phyloP scores from a whole-genome alignment of 2,329 filamentous ascomycete species.

The Diplodia sapinea region DNA sequence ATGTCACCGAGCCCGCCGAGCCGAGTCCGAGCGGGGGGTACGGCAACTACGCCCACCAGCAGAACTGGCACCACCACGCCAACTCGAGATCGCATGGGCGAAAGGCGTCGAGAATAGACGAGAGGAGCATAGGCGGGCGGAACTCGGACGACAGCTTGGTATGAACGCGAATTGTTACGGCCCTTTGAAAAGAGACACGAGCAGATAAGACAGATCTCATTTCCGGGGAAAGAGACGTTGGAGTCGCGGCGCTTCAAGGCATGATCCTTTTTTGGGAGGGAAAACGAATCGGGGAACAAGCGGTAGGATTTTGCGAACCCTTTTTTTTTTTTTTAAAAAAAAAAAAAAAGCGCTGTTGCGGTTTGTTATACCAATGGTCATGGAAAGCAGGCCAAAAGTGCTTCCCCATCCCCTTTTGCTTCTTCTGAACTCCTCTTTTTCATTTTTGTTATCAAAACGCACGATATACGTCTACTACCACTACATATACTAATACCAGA shows the following conservation, averaged over 20 bases:
- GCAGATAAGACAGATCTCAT: neutral
- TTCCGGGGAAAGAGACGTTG: neutral
- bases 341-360: neutral
- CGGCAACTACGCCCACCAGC: neutral
- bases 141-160: slow-evolving; percentile 22
- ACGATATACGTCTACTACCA: neutral
- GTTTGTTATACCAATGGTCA: neutral
- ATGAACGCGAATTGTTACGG: neutral
- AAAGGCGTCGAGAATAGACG: slow-evolving; percentile 13
- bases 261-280: neutral
- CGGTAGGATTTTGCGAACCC: neutral
- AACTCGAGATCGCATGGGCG: slow-evolving; percentile 1
- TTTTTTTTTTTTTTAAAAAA: neutral
- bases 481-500: slow-evolving; percentile 1
- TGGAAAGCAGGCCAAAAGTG: neutral
- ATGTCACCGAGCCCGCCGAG: slow-evolving; percentile 15
- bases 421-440: neutral
- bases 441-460: neutral
- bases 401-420: neutral
- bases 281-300: neutral
- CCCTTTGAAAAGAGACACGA: neutral
- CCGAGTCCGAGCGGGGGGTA: neutral
- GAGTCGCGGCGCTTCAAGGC: neutral
- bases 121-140: neutral
- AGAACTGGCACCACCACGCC: neutral